A percentile compares a stretch with the other conserved stretches of the same genome.
phyloP scores from a whole-genome alignment of 306 rosid species.

The Quercus glauca region DNA sequence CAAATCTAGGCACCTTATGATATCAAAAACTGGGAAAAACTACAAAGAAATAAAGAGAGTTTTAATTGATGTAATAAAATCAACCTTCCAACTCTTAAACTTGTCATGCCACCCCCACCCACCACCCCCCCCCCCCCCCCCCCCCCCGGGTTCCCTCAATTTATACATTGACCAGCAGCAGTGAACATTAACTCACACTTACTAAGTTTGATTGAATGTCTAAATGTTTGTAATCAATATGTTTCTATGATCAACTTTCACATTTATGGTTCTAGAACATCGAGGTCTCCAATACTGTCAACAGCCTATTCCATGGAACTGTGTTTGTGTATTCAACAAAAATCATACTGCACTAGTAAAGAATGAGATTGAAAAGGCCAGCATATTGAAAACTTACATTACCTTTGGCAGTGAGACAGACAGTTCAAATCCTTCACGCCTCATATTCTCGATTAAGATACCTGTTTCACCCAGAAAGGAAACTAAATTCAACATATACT shows the following conservation, averaged over 20 bases:
- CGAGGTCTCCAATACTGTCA: not conserved
- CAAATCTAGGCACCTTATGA: not conserved
- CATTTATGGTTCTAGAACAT: not conserved
- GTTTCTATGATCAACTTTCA: not conserved
- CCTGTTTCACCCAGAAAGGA: conserved; percentile 53
- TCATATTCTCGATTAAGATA: conserved; percentile 94
- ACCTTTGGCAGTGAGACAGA: conserved; percentile 98
- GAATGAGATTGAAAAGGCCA: conserved; percentile 4
- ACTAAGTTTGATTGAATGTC: not conserved
- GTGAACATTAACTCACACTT: not conserved
- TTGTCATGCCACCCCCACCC: not conserved
- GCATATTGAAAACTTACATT: conserved; percentile 64
- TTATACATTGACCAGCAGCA: too few relatives aligned
- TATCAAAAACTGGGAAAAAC: not conserved
- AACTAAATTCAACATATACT: conserved; percentile 18
- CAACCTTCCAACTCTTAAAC: not conserved
- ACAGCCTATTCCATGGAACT: not conserved
- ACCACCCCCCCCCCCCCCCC: too few relatives aligned
- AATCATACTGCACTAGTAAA: conserved; percentile 4
- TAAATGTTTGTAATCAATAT: not conserved
- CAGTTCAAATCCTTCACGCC: conserved; percentile 95
- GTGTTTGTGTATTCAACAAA: not conserved
- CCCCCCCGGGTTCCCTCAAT: too few relatives aligned
- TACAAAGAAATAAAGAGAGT: not conserved
- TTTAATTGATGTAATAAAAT: not conserved